Evolutionary conservation across 2,329 filamentous ascomycete genomes (phyloP), one percentile per base, ranked within the genome.

Genomic region (Purpureocillium lavendulum): DNA sequence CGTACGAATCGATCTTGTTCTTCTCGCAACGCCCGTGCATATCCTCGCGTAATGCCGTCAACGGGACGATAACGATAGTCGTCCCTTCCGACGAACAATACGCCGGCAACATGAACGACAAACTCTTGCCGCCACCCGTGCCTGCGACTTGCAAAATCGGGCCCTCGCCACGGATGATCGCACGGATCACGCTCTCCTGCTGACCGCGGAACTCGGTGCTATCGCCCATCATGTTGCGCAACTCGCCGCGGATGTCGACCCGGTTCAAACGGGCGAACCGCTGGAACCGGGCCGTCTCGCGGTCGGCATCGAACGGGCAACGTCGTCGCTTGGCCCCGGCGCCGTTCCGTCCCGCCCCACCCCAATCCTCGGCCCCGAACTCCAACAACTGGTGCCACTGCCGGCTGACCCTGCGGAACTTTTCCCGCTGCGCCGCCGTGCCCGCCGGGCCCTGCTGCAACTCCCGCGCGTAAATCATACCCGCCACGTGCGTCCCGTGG

Each of bases 71-170:
- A 13, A 43, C 38, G n/a, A 48, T 36, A n/a, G 35, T 42, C 11
- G 30, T 29, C 12, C 41, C 38, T 12, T 44, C 24, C 8, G 16
- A 10, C 13, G 28, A 39, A 30, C 10, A 46, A 35, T 34, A 44
- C 32, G 33, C 47, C 38, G 39, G 42, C 26, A 50, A 41, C 17
- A 49, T 47, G 16, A 50, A 49, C 31, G 36, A 43, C 12, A 50
- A 13, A 18, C 41, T 50, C 39, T 50, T 49, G 14, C 42, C 41
- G n/a, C 40, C 36, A 3, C 42, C 39, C 12, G 36, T 50, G 2
- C 38, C 32, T 28, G 35, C 39, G 1, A 50, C 39, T 38, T 45
- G 17, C 7, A 50, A n/a, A 2, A 50, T 28, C 21, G 39, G 37
- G 21, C 33, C 43, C 33, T 42, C 33, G 3, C 35, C 17, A 10